A percentile compares a stretch with the other conserved stretches of the same genome.
Conservation (phyloP, 2,329 filamentous ascomycete genomes). For the Calonectria honghensis region DNA sequence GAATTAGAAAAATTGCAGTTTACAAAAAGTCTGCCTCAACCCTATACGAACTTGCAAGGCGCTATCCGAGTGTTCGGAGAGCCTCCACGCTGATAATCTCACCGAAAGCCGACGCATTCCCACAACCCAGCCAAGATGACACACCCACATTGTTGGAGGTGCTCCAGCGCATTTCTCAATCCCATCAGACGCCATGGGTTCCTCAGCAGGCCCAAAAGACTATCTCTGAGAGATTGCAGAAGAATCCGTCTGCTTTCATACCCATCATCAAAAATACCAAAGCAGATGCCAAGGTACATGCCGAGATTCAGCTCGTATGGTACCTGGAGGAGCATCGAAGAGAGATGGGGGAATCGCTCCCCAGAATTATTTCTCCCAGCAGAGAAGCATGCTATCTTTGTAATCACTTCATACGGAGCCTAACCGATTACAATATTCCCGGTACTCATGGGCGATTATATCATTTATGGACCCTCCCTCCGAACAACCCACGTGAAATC, state of each 20-base stretch:
- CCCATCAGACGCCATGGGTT: constrained; percentile 32
- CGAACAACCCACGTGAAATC: background rate
- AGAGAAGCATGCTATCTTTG: constrained; percentile 51
- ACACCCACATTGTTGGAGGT: background rate
- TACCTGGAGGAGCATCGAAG: constrained; percentile 38
- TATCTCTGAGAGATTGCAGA: background rate
- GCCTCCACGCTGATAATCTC: background rate
- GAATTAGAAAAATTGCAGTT: constrained; percentile 43
- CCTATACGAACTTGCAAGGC: constrained; percentile 34
- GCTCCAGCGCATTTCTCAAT: constrained; percentile 23
- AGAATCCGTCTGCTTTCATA: background rate
- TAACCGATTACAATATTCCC: constrained; percentile 35
- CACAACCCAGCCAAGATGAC: background rate
- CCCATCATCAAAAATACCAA: background rate
- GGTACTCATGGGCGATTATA: constrained; percentile 48
- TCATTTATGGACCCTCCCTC: constrained; percentile 43
- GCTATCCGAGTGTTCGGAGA: background rate
- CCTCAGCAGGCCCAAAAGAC: background rate
- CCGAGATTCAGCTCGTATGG: constrained; percentile 51
- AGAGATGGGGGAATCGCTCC: constrained; percentile 23
- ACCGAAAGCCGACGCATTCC: constrained; percentile 21
- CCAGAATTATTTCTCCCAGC: constrained; percentile 47
- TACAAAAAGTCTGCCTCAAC: constrained; percentile 42
- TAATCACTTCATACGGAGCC: constrained; percentile 42
- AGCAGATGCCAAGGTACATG: constrained; percentile 42